These are phyloP conservation scores for Globisporangium acanthophoron DNA, from an alignment of 352 stramenopile species.

Conservation along the genomic window DNA sequence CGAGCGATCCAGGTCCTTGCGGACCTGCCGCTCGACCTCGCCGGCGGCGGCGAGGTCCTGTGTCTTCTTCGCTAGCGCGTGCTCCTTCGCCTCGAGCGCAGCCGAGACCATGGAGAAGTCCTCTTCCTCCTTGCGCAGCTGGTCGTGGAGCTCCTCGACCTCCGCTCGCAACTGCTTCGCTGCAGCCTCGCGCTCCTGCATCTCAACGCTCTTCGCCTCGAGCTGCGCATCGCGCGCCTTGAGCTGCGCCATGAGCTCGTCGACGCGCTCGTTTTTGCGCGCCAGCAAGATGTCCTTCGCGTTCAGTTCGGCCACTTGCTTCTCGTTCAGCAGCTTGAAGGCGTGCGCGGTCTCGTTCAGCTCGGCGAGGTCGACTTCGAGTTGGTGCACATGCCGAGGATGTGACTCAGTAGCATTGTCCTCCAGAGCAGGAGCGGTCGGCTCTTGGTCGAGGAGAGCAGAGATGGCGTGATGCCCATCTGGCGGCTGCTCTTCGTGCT, in stretches of 20 bases:
- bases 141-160: conserved; percentile 31
- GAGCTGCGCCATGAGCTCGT: conserved; percentile 50
- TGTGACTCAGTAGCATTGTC: background rate
- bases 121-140: conserved; percentile 59
- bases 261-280: conserved; percentile 55
- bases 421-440: background rate
- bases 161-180: conserved; percentile 19
- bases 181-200: conserved; percentile 13
- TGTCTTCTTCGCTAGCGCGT: conserved; percentile 30
- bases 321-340: conserved; percentile 51
- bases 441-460: too few species aligned
- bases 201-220: conserved; percentile 3
- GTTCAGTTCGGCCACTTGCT: conserved; percentile 59
- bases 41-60: conserved; percentile 21
- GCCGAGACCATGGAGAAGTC: conserved; percentile 61
- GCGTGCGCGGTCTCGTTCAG: conserved; percentile 9
- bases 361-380: background rate
- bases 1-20: conserved; percentile 37
- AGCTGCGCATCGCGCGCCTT: conserved; percentile 18
- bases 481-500: background rate
- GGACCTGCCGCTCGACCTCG: conserved; percentile 31
- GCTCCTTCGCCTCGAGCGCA: conserved; percentile 43
- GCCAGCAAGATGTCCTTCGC: conserved; percentile 57
- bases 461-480: background rate
- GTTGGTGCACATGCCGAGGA: background rate